Evolutionary conservation across 306 rosid genomes (phyloP).

Genomic region (Corylus americana): DNA sequence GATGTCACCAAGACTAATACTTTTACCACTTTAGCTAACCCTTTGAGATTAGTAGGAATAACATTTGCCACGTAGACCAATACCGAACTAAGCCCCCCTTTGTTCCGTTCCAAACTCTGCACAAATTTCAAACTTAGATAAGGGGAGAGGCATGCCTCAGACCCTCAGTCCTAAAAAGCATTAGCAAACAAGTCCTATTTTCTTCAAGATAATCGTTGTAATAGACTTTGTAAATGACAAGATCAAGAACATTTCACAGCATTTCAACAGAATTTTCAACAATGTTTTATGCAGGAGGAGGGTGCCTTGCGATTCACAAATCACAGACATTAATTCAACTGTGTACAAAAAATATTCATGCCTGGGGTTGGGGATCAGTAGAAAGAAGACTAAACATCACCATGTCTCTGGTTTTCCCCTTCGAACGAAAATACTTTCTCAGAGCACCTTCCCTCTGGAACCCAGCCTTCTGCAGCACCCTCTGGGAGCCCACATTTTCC

Average conservation of each 20-base stretch:
- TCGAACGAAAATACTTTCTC: constrained; percentile 42
- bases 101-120: too few species aligned
- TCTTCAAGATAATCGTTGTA: too few species aligned
- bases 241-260: neutral
- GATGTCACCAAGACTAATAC: too few species aligned
- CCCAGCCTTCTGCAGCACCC: constrained; percentile 70
- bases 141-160: too few species aligned
- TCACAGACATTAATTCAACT: neutral
- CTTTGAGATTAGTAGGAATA: too few species aligned
- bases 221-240: neutral
- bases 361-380: constrained; percentile 21
- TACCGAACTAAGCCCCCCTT: too few species aligned
- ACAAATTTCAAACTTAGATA: too few species aligned
- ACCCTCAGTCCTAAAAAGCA: too few species aligned
- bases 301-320: neutral
- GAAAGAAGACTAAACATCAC: constrained; percentile 51
- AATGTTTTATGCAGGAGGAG: neutral
- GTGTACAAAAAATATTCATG: too few species aligned
- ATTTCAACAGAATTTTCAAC: neutral
- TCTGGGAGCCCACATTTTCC: constrained; percentile 60
- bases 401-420: constrained; percentile 47
- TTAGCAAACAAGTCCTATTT: too few species aligned
- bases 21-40: too few species aligned
- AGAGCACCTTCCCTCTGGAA: constrained; percentile 68
- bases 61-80: too few species aligned